Percentiles rank a stretch among this genome's conserved stretches.
phyloP scores from a whole-genome alignment of 164 flowering plant genomes.

The Nelumbo lutea region DNA sequence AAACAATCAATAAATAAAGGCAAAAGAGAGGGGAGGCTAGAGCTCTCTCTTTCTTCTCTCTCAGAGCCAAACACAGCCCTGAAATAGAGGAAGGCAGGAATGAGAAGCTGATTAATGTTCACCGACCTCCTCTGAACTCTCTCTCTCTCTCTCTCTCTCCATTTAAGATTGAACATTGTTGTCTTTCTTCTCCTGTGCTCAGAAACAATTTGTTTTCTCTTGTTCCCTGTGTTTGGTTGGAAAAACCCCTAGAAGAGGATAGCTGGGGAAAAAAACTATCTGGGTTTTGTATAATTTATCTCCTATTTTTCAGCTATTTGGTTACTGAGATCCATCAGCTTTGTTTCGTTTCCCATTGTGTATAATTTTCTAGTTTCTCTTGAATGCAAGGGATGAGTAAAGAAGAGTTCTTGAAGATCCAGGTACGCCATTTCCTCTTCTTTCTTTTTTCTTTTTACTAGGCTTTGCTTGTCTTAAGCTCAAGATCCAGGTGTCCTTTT shows the following conservation, averaged over 20 bases:
- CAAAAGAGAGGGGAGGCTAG: constrained; percentile 9
- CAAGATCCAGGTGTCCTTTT: constrained; percentile 7
- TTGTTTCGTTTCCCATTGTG: constrained; percentile 8
- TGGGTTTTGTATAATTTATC: constrained; percentile 16
- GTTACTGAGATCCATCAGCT: constrained; percentile 25
- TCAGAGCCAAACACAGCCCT: constrained; percentile 13
- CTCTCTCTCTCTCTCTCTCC: constrained; percentile 11
- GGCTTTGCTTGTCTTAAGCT: constrained; percentile 18
- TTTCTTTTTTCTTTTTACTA: background rate
- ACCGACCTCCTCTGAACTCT: constrained; percentile 15
- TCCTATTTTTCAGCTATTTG: constrained; percentile 7
- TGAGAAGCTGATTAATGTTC: constrained; percentile 15
- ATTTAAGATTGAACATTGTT: constrained; percentile 13
- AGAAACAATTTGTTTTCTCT: constrained; percentile 21
- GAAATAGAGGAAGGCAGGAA: constrained; percentile 22
- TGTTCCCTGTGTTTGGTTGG: constrained; percentile 9
- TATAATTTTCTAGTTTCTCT: constrained; percentile 18
- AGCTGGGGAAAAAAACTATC: constrained; percentile 15
- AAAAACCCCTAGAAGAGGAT: constrained; percentile 11
- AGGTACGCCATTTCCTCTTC: constrained; percentile 33
- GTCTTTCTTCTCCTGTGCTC: constrained; percentile 19
- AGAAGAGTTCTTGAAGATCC: constrained; percentile 80
- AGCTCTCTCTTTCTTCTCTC: constrained; percentile 11
- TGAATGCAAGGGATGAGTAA: constrained; percentile 52
- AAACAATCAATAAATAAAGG: constrained; percentile 16